These are phyloP conservation scores for Taphrina populina DNA, from an alignment of 1,139 yeast species.

Conservation along the genomic window DNA sequence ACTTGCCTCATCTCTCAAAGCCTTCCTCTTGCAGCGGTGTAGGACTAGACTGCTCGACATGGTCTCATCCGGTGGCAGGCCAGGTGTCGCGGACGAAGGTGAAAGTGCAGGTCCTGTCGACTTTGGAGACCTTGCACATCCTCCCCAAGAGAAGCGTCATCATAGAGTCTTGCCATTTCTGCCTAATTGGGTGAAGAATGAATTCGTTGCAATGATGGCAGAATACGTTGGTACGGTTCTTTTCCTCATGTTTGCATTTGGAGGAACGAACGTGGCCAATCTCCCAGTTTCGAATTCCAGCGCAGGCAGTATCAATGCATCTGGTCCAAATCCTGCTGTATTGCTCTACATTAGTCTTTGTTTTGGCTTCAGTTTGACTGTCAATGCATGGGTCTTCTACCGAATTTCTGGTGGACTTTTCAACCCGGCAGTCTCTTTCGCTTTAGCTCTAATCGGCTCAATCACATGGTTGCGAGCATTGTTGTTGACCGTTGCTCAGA, in stretches of 20 bases:
- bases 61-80: no score
- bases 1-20: no score
- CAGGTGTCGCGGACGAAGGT: no score
- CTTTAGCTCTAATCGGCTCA: conserved; percentile 69
- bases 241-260: conserved; percentile 77
- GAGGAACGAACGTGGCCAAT: conserved; percentile 83
- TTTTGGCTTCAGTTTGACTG: conserved; percentile 82
- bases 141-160: conserved; percentile 6
- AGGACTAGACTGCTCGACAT: no score
- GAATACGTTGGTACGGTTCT: conserved; percentile 85
- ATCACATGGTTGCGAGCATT: conserved; percentile 71
- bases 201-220: conserved; percentile 56
- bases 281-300: conserved; percentile 43
- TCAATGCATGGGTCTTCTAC: conserved; percentile 69
- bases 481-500: conserved; percentile 64
- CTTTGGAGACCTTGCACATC: conserved; percentile 1
- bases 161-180: conserved; percentile 12
- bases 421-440: conserved; percentile 74
- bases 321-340: conserved; percentile 55
- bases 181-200: conserved; percentile 49
- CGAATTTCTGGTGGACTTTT: conserved; percentile 87
- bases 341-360: conserved; percentile 81
- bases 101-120: conserved; percentile 12
- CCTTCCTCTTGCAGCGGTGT: no score
- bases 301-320: conserved; percentile 13